A percentile compares a stretch with the other conserved stretches of the same genome.
These are phyloP conservation scores for Oidiodendron maius DNA, from an alignment of 495 filamentous ascomycete species.

Conservation along the genomic window DNA sequence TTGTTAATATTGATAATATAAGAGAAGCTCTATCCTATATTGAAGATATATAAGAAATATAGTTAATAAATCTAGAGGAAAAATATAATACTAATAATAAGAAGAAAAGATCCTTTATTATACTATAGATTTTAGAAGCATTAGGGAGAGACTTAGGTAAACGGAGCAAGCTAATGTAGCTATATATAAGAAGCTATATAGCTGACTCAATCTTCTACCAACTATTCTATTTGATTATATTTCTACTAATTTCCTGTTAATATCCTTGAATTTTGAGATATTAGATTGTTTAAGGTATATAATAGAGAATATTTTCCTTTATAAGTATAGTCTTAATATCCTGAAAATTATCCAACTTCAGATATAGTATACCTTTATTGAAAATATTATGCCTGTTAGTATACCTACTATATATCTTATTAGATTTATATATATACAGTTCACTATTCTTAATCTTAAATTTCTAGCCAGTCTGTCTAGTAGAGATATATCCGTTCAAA, in stretches of 20 bases:
- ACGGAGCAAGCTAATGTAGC: constrained; percentile 1
- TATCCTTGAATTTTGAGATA: constrained; percentile 11
- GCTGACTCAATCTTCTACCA: constrained; percentile 9
- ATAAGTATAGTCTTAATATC: constrained; percentile 13
- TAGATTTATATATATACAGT: constrained; percentile 4
- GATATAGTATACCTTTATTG: constrained; percentile 8
- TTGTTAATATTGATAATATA: constrained; percentile 5
- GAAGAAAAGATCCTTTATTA: constrained; percentile 10
- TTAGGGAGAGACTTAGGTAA: constrained; percentile 7
- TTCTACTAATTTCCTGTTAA: constrained; percentile 10
- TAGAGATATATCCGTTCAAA: constrained; percentile 9
- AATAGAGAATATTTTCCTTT: constrained; percentile 9
- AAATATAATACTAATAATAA: constrained; percentile 5
- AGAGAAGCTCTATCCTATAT: constrained; percentile 3
- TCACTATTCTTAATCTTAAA: constrained; percentile 8
- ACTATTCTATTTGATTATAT: constrained; percentile 7
- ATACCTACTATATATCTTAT: constrained; percentile 5
- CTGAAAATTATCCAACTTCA: constrained; percentile 9
- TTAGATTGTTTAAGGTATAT: constrained; percentile 8
- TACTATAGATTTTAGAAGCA: constrained; percentile 9
- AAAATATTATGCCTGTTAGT: constrained; percentile 7
- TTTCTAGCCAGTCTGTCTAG: constrained; percentile 10
- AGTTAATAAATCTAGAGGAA: constrained; percentile 8
- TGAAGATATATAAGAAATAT: constrained; percentile 8
- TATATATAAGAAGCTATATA: constrained; percentile 1